Base-by-base conservation (phyloP, 2,329 filamentous ascomycete genomes). In the Gyromitra esculenta region DNA sequence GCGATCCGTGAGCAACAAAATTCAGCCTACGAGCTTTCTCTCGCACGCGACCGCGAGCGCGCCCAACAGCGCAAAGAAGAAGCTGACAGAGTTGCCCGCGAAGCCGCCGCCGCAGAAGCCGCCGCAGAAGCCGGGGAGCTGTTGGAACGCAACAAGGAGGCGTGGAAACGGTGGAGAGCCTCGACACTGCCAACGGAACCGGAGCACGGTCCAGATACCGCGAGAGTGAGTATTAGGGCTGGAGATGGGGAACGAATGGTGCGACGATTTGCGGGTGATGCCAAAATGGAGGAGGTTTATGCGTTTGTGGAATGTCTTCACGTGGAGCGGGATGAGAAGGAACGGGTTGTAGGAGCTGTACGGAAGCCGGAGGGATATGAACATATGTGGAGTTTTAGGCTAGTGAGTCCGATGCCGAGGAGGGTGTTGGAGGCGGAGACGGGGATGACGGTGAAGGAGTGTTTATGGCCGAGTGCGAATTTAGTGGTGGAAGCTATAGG, bases 301-400 rank as follows among this genome's bases (percentile, higher is more conserved):
- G 96, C 95, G 0, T 97, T 97, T 84, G 94, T 98, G 1, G 96
- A 99, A 82, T 98, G 95, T 84, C 91, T 94, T 82, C 90, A 93
- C 67, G 83, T 87, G 45, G 83, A 84, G 1, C 83, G 82, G 25
- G 83, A 83, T 18, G 79, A 59, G 7, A 66, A 77, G 5, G 77
- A 71, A 54, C 39, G 64, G 52, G 62, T 74, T 52, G 75, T 72
- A 9, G 79, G 80, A 13, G 75, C 67, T 13, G 81, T 76, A 41
- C 79, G 79, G 63, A 81, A 80, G 80, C 93, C 93, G 0, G 85
- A 87, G 25, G 88, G 85, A 11, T 98, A 96, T 82, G 86, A 90
- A 79, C 94, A 98, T 83, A 86, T 90, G 80, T 99, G 96, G 84
- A 85, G 85, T n/a, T 99, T 99, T 84, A 88, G 88, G 73, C 89